These are phyloP conservation scores for Sclerospora graminicola DNA, from an alignment of 352 stramenopile species.

Conservation along the genomic window DNA sequence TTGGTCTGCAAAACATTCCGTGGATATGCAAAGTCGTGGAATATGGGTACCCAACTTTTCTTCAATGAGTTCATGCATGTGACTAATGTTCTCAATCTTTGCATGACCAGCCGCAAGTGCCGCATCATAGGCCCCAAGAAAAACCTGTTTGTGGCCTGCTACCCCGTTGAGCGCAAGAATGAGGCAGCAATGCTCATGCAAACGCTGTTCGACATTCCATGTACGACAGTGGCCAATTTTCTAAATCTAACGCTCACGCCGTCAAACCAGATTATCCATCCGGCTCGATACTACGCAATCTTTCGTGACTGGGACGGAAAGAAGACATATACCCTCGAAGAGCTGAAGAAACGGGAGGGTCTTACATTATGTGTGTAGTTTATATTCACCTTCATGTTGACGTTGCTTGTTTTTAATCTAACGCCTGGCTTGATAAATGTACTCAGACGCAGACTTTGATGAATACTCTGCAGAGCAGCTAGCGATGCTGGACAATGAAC, in stretches of 20 bases:
- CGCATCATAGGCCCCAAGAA: conserved; percentile 89
- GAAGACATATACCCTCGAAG: conserved; percentile 69
- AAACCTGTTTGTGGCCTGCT: conserved; percentile 84
- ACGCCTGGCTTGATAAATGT: neutral
- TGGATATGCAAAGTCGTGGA: conserved; percentile 90
- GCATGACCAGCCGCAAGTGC: conserved; percentile 56
- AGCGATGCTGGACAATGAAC: conserved; percentile 88
- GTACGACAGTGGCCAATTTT: conserved; percentile 87
- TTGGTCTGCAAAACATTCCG: conserved; percentile 90
- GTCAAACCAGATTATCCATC: conserved; percentile 92
- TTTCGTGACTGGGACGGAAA: conserved; percentile 90
- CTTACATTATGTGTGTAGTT: conserved; percentile 77
- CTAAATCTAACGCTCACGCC: conserved; percentile 89
- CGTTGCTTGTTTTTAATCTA: conserved; percentile 3
- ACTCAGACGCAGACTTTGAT: conserved; percentile 85
- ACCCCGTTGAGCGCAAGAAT: conserved; percentile 80
- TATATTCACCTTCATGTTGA: neutral
- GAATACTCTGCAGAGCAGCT: conserved; percentile 89
- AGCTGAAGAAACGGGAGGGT: conserved; percentile 81
- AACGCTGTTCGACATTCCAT: conserved; percentile 88
- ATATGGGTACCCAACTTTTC: conserved; percentile 47
- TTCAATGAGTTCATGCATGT: neutral
- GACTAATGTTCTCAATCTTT: neutral
- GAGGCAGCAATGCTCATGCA: conserved; percentile 72
- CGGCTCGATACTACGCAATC: conserved; percentile 87